A percentile compares a stretch with the other conserved stretches of the same genome.
Evolutionary conservation across 805 yeast species (phyloP).

Genomic region (Metschnikowia lochheadii): DNA sequence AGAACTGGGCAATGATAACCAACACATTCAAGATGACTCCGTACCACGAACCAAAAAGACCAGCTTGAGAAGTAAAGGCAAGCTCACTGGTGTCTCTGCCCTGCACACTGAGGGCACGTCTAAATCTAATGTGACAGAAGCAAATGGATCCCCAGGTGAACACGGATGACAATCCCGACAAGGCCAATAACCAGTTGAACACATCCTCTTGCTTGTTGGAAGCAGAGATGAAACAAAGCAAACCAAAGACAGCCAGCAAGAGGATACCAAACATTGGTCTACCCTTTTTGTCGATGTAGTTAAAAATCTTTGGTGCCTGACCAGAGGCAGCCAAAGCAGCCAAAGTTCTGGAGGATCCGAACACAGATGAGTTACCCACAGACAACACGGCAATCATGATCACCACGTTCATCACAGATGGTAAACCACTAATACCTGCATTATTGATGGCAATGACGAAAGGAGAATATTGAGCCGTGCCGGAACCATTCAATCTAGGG

Average conservation of each 20-base stretch:
- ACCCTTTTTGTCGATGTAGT: conserved; percentile 39
- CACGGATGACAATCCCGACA: conserved; percentile 24
- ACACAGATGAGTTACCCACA: conserved; percentile 70
- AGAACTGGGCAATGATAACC: conserved; percentile 56
- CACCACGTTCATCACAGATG: conserved; percentile 41
- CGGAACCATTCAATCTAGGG: conserved; percentile 22
- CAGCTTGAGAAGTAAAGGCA: conserved; percentile 50
- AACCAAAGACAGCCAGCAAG: conserved; percentile 43
- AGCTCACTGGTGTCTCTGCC: conserved; percentile 38
- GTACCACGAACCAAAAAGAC: conserved; percentile 50
- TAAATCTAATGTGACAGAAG: conserved; percentile 24
- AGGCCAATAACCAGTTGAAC: conserved; percentile 26
- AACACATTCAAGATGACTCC: conserved; percentile 47
- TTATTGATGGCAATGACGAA: conserved; percentile 40
- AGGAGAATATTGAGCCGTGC: conserved; percentile 35
- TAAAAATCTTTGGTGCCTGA: conserved; percentile 53
- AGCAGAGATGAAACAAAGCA: conserved; percentile 58
- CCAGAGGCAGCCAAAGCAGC: conserved; percentile 69
- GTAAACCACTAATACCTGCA: conserved; percentile 39
- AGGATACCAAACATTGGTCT: conserved; percentile 39
- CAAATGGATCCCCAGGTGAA: conserved; percentile 29
- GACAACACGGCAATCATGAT: conserved; percentile 38
- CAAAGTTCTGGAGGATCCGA: conserved; percentile 67
- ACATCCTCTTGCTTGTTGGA: conserved; percentile 21
- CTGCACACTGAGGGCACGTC: conserved; percentile 21